Base-by-base conservation (phyloP, 345 rosid genomes). In the Schrenkiella parvula region DNA sequence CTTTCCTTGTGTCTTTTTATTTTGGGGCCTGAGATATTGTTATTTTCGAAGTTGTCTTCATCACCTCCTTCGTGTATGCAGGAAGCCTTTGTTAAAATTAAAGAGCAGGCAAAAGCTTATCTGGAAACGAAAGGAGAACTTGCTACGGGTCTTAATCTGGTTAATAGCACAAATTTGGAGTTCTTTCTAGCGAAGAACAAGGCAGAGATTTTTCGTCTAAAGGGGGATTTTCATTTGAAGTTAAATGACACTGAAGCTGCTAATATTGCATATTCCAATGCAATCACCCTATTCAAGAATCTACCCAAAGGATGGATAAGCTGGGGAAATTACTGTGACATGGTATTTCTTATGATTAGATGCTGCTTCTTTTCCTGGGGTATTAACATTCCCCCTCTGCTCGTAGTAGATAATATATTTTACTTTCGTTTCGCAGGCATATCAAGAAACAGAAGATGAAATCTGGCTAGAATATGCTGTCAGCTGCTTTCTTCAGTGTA, bases 301-400 rank as follows among this genome's bases (percentile, higher is more conserved):
- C 83, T 89, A 79, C 96, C 98, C 5, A 93, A 88, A 80, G 98
- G 98, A 75, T 93, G 98, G 98, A 91, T 93, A 84, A 91, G 98
- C 82, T 93, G 98, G 98, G 97, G 98, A 76, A 86, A 80, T 68
- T 93, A 93, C 75, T 89, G 97, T 77, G 95, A 93, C 78, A 79
- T 84, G 98, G 98, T 93, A 91, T 67, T 21, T 53, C 43, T 62
- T 62, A 35, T 28, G 55, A 67, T 72, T 71, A 50, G 31, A 28
- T 44, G n/a, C 62, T 37, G 22, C 66, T 64, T 56, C 41, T 50
- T 44, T 34, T 65, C 41, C 29, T 55, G 23, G 4, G 64, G 35
- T 60, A 17, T 60, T 29, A 9, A 52, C 37, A 57, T 26, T 26
- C 53, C 21, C 51, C 4, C 26, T 35, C 46, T 50, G 19, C 22